Percentiles rank a stretch among this genome's conserved stretches.
phyloP scores from a whole-genome alignment of 306 rosid species.

The Glycine latifolia region DNA sequence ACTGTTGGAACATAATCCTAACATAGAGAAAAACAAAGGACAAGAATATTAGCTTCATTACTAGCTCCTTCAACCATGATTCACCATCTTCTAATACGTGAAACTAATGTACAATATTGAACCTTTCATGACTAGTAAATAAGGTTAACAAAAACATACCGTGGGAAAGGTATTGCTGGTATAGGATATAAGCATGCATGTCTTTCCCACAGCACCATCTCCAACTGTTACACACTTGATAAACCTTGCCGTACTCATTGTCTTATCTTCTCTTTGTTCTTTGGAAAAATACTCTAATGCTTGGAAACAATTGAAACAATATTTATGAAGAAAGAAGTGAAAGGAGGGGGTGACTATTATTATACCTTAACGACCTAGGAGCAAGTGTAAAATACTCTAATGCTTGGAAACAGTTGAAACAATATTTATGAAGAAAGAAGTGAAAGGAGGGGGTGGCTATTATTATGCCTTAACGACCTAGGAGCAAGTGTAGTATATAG shows the following conservation, averaged over 20 bases:
- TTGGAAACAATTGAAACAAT: slow-evolving; percentile 35
- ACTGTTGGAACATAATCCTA: slow-evolving; percentile 93
- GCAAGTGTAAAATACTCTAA: neutral
- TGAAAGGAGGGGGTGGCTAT: slow-evolving; percentile 10
- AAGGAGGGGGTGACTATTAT: slow-evolving; percentile 1
- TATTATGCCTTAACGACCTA: slow-evolving; percentile 45
- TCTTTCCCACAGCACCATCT: slow-evolving; percentile 96
- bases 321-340: slow-evolving; percentile 38
- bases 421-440: slow-evolving; percentile 38
- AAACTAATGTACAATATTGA: slow-evolving; percentile 14
- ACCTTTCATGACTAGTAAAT: neutral
- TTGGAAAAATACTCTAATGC: slow-evolving; percentile 21
- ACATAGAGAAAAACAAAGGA: slow-evolving; percentile 1
- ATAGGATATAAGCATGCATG: slow-evolving; percentile 97
- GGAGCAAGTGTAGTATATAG: neutral
- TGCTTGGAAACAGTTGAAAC: slow-evolving; percentile 37
- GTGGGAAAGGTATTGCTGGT: slow-evolving; percentile 95
- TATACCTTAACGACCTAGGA: slow-evolving; percentile 51
- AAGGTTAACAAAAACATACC: slow-evolving; percentile 50
- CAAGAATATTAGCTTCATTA: slow-evolving; percentile 33
- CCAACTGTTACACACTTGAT: slow-evolving; percentile 97
- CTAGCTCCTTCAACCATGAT: slow-evolving; percentile 13
- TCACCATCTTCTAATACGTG: neutral
- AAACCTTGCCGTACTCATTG: slow-evolving; percentile 86
- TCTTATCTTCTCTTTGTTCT: slow-evolving; percentile 21